Conservation (phyloP, 305 asterid genomes). For the Fraxinus ornus region DNA sequence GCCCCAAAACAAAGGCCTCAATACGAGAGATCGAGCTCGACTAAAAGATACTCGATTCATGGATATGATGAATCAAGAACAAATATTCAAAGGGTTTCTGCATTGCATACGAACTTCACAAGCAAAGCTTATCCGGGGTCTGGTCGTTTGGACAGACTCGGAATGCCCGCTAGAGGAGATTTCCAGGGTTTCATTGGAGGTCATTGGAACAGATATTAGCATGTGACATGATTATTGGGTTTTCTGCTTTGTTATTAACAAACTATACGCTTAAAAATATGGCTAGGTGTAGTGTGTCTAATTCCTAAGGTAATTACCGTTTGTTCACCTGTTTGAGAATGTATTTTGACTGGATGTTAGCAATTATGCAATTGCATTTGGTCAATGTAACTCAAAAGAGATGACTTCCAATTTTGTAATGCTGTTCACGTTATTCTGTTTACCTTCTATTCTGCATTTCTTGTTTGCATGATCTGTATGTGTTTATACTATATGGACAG, state of each 20-base stretch:
- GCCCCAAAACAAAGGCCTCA: constrained; percentile 82
- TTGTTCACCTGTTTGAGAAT: neutral
- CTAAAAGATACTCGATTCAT: constrained; percentile 58
- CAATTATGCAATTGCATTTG: neutral
- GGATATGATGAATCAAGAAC: constrained; percentile 50
- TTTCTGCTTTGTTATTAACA: neutral
- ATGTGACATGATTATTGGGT: neutral
- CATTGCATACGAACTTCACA: constrained; percentile 40
- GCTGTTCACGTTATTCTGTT: neutral
- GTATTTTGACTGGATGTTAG: neutral
- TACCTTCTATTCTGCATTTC: neutral
- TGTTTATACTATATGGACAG: neutral
- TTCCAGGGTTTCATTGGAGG: constrained; percentile 45
- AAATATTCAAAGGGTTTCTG: constrained; percentile 40
- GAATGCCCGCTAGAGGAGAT: constrained; percentile 63
- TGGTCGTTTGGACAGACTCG: constrained; percentile 73
- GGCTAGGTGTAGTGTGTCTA: neutral
- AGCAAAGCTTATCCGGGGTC: constrained; percentile 83
- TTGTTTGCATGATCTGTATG: neutral
- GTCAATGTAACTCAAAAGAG: neutral
- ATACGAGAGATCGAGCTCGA: constrained; percentile 62
- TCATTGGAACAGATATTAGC: constrained; percentile 56
- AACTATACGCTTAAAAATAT: neutral
- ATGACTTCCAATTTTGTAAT: neutral
- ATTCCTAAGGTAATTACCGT: neutral